phyloP scores from a whole-genome alignment of 108 stramenopile species.

The Cyclotella baltica region DNA sequence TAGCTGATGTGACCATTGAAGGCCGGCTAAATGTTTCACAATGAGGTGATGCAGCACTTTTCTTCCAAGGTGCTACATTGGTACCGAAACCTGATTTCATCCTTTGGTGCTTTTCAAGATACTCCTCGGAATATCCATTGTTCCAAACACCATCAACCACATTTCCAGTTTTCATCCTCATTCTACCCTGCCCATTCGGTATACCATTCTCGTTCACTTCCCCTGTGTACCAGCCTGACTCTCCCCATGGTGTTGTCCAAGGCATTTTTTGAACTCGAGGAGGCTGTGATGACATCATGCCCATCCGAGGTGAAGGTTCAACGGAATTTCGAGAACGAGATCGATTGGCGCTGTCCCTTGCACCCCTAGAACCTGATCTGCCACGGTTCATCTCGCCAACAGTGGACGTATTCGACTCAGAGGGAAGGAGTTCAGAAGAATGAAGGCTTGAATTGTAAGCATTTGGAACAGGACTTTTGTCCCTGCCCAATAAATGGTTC shows the following conservation, averaged over 20 bases:
- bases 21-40: no score
- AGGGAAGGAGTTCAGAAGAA: background rate
- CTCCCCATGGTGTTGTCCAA: slow-evolving; percentile 55
- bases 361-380: no score
- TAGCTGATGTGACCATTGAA: no score
- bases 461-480: background rate
- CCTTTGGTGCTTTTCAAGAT: slow-evolving; percentile 7
- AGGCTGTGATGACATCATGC: background rate
- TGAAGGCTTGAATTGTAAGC: slow-evolving; percentile 1
- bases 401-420: background rate
- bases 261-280: slow-evolving; percentile 25
- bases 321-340: no score
- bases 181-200: slow-evolving; percentile 67
- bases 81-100: slow-evolving; percentile 16
- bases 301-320: background rate
- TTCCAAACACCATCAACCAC: slow-evolving; percentile 23
- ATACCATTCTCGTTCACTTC: slow-evolving; percentile 43
- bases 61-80: slow-evolving; percentile 24
- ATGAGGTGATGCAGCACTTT: background rate
- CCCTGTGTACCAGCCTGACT: slow-evolving; percentile 60
- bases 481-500: background rate
- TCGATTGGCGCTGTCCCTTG: no score
- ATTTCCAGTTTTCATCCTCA: slow-evolving; percentile 52
- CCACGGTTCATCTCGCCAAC: no score
- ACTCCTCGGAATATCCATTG: slow-evolving; percentile 27